phyloP scores from a whole-genome alignment of 805 yeast genomes.

The Ogataea ganodermae region DNA sequence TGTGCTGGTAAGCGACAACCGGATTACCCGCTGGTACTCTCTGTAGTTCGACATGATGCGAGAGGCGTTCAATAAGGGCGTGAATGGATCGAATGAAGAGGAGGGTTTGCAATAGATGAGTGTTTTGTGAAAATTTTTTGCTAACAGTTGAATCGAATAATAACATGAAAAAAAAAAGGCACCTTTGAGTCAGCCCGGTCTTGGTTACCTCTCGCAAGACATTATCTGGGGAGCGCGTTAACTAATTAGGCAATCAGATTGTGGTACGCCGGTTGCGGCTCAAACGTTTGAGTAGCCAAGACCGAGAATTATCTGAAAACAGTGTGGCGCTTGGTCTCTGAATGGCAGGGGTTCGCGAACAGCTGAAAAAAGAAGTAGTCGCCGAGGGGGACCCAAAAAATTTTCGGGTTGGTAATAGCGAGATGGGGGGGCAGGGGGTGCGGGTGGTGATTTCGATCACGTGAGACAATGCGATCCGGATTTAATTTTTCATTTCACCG shows the following conservation, averaged over 20 bases:
- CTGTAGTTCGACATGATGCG: slow-evolving; percentile 33
- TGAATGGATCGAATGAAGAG: too few species aligned
- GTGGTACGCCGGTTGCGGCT: slow-evolving; percentile 4
- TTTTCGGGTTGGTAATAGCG: too few species aligned
- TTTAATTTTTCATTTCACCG: too few species aligned
- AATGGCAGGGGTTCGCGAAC: slow-evolving; percentile 7
- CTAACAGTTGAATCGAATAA: neutral
- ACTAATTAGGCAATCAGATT: slow-evolving; percentile 17
- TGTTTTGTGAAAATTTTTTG: neutral
- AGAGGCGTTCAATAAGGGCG: too few species aligned
- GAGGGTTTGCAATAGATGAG: neutral
- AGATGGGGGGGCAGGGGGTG: too few species aligned
- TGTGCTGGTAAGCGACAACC: slow-evolving; percentile 16
- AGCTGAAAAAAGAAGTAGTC: neutral
- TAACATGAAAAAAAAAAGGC: neutral
- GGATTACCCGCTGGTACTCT: slow-evolving; percentile 36
- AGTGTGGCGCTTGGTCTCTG: neutral
- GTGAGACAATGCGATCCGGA: neutral
- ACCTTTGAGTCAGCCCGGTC: slow-evolving; percentile 5
- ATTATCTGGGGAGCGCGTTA: slow-evolving; percentile 17
- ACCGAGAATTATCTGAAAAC: slow-evolving; percentile 4
- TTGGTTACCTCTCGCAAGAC: slow-evolving; percentile 4
- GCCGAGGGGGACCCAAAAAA: neutral
- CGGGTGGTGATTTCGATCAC: too few species aligned
- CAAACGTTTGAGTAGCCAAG: neutral